Conservation (phyloP, 2,329 filamentous ascomycete species). For the Penicillium nordicum region DNA sequence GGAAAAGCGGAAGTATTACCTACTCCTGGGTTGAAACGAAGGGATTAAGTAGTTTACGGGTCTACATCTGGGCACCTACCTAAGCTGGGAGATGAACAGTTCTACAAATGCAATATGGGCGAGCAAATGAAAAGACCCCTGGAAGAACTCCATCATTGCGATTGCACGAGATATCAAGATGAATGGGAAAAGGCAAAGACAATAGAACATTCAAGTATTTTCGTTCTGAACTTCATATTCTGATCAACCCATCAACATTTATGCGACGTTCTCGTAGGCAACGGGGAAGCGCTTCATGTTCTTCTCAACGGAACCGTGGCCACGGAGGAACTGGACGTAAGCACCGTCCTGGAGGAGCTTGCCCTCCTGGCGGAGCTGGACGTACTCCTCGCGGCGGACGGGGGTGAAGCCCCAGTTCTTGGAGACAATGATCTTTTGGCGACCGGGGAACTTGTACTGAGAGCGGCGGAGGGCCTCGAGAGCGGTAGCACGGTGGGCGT, state of each 20-base stretch:
- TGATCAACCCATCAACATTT: slow-evolving; percentile 33
- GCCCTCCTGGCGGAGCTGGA: slow-evolving; percentile 89
- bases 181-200: slow-evolving; percentile 16
- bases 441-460: slow-evolving; percentile 99
- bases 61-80: too few relatives aligned
- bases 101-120: slow-evolving; percentile 1
- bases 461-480: slow-evolving; percentile 98
- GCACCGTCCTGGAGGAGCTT: slow-evolving; percentile 96
- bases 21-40: neutral
- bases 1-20: neutral
- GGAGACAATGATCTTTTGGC: slow-evolving; percentile 99
- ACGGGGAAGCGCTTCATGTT: slow-evolving; percentile 96
- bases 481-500: slow-evolving; percentile 84
- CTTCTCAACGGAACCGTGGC: slow-evolving; percentile 77
- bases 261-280: slow-evolving; percentile 60
- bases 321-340: slow-evolving; percentile 98
- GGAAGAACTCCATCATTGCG: slow-evolving; percentile 24
- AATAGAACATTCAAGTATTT: slow-evolving; percentile 23
- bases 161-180: slow-evolving; percentile 25
- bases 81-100: neutral
- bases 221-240: slow-evolving; percentile 29
- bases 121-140: slow-evolving; percentile 14
- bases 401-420: slow-evolving; percentile 99
- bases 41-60: neutral
- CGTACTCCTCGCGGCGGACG: slow-evolving; percentile 95